phyloP scores from a whole-genome alignment of 257 asterid genomes.

The Ehretia macrophylla region DNA sequence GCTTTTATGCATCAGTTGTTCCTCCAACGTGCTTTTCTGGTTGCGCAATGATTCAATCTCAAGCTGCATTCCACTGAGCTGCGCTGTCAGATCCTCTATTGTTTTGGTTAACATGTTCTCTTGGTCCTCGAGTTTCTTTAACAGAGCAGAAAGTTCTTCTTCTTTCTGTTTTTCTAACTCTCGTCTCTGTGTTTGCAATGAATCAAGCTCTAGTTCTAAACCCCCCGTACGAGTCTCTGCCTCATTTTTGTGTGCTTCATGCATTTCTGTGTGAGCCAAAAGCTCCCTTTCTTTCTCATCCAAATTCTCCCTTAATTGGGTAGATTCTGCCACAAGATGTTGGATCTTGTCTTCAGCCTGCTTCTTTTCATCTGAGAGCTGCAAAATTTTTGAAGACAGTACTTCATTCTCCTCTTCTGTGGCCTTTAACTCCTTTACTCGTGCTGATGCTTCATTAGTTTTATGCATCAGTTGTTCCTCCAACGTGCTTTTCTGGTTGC shows the following conservation, averaged over 20 bases:
- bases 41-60: slow-evolving; percentile 46
- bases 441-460: slow-evolving; percentile 39
- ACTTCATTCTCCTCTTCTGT: slow-evolving; percentile 33
- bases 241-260: slow-evolving; percentile 68
- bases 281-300: slow-evolving; percentile 60
- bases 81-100: slow-evolving; percentile 43
- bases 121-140: slow-evolving; percentile 53
- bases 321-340: slow-evolving; percentile 36
- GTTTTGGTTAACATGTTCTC: slow-evolving; percentile 44
- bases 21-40: slow-evolving; percentile 50
- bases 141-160: slow-evolving; percentile 50
- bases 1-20: slow-evolving; percentile 36
- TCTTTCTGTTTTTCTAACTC: slow-evolving; percentile 63
- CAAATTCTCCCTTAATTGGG: slow-evolving; percentile 35
- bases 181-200: slow-evolving; percentile 43
- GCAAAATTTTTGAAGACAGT: slow-evolving; percentile 35
- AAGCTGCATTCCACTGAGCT: slow-evolving; percentile 8
- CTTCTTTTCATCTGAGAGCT: slow-evolving; percentile 33
- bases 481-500: slow-evolving; percentile 36
- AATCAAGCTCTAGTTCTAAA: slow-evolving; percentile 62
- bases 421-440: slow-evolving; percentile 36
- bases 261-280: slow-evolving; percentile 55
- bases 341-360: slow-evolving; percentile 39
- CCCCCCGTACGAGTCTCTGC: slow-evolving; percentile 49
- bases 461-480: slow-evolving; percentile 45